A percentile compares a stretch with the other conserved stretches of the same genome.
These are phyloP conservation scores for Marasmius fiardii DNA, from an alignment of 1,284 basidiomycete genomes.

Conservation along the genomic window DNA sequence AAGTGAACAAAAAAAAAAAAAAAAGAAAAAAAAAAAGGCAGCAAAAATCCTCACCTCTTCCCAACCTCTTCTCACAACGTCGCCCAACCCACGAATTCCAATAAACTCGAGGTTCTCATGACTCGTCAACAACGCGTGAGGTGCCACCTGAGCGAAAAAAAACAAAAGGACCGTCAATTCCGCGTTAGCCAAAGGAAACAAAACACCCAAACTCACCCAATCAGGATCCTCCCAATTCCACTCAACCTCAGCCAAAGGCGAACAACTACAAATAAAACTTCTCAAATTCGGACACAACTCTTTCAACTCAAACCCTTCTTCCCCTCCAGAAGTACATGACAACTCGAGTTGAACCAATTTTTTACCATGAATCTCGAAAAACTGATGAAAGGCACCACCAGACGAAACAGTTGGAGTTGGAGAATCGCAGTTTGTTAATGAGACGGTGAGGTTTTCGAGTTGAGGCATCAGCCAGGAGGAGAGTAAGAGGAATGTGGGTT, in stretches of 20 bases:
- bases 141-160: conserved; percentile 61
- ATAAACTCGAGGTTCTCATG: conserved; percentile 63
- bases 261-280: conserved; percentile 46
- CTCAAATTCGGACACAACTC: conserved; percentile 60
- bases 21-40: conserved; percentile 15
- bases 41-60: conserved; percentile 30
- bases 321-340: conserved; percentile 35
- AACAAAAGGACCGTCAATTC: not conserved
- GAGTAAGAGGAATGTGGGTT: not conserved
- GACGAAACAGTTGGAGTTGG: conserved; percentile 23
- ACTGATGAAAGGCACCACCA: conserved; percentile 50
- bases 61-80: conserved; percentile 38
- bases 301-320: conserved; percentile 46
- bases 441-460: conserved; percentile 58
- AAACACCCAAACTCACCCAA: conserved; percentile 7
- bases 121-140: conserved; percentile 62
- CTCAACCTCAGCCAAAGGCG: conserved; percentile 66
- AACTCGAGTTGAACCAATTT: conserved; percentile 64
- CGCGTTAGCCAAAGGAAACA: not conserved
- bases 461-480: conserved; percentile 42
- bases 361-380: conserved; percentile 62
- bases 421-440: conserved; percentile 68
- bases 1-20: not conserved
- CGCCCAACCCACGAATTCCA: conserved; percentile 68
- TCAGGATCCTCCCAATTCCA: conserved; percentile 78